Evolutionary conservation across 345 rosid genomes (phyloP), one percentile per base, ranked within the genome.

Genomic region (Reutealis trisperma): DNA sequence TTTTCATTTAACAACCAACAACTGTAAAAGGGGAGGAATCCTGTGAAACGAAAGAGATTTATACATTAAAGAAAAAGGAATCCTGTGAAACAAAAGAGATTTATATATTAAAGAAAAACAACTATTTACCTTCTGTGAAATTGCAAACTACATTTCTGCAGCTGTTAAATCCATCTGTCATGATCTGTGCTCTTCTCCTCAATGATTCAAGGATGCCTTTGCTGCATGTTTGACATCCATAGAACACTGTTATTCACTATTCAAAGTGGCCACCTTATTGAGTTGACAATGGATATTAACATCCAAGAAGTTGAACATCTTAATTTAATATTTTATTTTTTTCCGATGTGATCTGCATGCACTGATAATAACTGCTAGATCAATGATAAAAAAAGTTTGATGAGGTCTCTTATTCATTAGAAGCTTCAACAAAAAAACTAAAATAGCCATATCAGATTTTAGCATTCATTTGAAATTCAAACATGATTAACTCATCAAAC

Each of bases 121-220:
- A 24, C 15, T 2, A 60, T 72, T 67, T 80, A 92, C 99, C 99
- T 90, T 96, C 98, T 1, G 98, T 96, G 90, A 96, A 96, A 80
- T 96, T 96, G 80, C 99, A 96, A 37, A 92, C 90, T 1, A 96
- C 98, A 73, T 96, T 96, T 83, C 84, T 91, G 91, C 98, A 92
- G 91, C 94, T 93, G 90, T 96, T 93, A 86, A 96, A 96, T 81
- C 99, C 98, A 72, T 96, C 99, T 58, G 99, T 96, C 99, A 96
- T 96, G 32, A 96, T 72, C 80, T 80, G 89, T 70, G 99, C 99
- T 80, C 98, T 92, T 86, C 91, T 90, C 83, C 96, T 92, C 74
- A 96, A 85, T 0, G 99, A 96, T 83, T 93, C 94, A 73, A 96
- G 88, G 81, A 93, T 86, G 62, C 97, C 98, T 83, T 92, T 87